Evolutionary conservation across 1,139 yeast genomes (phyloP).

Genomic region (Saccharomyces pastorianus): DNA sequence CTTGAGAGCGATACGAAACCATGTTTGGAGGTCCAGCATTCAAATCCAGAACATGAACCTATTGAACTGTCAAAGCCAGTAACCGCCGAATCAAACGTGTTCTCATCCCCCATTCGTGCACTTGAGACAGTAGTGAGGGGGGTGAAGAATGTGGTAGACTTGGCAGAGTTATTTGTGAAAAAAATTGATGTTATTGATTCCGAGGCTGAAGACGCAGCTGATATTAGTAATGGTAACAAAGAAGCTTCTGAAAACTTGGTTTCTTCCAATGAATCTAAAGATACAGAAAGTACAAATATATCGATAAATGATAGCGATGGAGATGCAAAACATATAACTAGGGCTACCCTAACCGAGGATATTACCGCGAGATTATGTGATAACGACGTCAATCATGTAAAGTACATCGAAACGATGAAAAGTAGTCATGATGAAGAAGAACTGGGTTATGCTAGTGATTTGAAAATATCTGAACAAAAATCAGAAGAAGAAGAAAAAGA

Average conservation of each 20-base stretch:
- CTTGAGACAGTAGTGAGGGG: constrained; percentile 9
- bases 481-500: constrained; percentile 26
- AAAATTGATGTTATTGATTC: constrained; percentile 10
- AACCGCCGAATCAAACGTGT: background rate
- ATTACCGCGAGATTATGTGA: background rate
- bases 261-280: background rate
- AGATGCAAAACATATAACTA: background rate
- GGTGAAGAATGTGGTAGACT: constrained; percentile 11
- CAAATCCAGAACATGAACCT: background rate
- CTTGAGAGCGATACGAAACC: background rate
- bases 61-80: background rate
- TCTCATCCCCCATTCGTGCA: constrained; percentile 14
- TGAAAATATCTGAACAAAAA: background rate
- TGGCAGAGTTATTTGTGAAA: constrained; percentile 13
- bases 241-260: background rate
- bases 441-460: background rate
- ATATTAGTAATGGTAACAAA: background rate
- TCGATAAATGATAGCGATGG: background rate
- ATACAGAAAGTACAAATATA: background rate
- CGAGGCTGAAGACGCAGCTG: constrained; percentile 3
- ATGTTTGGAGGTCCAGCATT: background rate
- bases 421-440: background rate
- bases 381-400: background rate
- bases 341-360: background rate
- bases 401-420: background rate